Base-by-base conservation (phyloP, 441 rosid species). In the Macaranga tanarius region DNA sequence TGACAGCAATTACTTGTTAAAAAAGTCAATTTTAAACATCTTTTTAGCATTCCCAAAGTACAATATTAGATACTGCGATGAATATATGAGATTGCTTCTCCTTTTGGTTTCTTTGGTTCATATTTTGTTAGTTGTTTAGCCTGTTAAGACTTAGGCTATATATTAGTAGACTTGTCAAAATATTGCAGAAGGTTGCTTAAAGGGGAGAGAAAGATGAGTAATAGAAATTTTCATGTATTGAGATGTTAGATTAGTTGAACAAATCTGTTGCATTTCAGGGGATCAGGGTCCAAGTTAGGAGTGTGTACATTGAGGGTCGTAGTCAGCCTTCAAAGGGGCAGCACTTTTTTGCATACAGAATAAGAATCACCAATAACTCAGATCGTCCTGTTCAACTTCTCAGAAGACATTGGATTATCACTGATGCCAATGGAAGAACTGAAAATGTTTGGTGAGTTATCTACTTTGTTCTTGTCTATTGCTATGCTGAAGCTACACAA, bases 341-440 rank as follows among this genome's bases (percentile, higher is more conserved):
- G 78, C 85, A 82, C 82, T 88, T 88, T 77, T 90, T 87, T 72
- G 93, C 93, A 9, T 90, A 87, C 69, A 83, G 93, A 77, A 86
- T 87, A 77, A 84, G 96, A 73, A 86, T 87, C 70, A 83, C 85
- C 57, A 86, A 90, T 75, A 86, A 80, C 72, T 90, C 90, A n/a
- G 87, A 90, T 63, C 85, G 87, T 72, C 87, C 91, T 28, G 91
- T 86, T 76, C 92, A 88, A 77, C 95, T 90, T 78, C 92, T 90
- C 52, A 81, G 84, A 79, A 83, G 95, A 62, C 95, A 90, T 71
- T 88, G 91, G 92, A 84, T 88, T 73, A 84, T 88, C 64, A 84
- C 89, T 19, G 87, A 90, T 80, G 92, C 83, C 73, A 84, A 82
- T 73, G 91, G 81, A 38, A 90, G 79, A 84, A 80, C 87, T 58